phyloP scores from a whole-genome alignment of 306 rosid genomes.

The Castanea crenata region DNA sequence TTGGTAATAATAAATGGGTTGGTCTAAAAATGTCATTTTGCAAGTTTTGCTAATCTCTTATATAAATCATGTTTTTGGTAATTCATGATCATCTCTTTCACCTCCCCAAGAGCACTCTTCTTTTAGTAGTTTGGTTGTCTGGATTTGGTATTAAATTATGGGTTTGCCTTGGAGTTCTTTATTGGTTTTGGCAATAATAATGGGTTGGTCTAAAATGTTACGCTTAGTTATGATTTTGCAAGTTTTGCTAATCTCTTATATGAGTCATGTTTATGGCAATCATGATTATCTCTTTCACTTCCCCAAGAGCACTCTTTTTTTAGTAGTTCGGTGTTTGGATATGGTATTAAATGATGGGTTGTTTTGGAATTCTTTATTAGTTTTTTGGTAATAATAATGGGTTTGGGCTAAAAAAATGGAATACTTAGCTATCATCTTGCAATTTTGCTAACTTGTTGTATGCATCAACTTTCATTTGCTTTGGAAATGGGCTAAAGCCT shows the following conservation, averaged over 20 bases:
- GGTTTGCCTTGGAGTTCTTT: too few species aligned
- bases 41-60: too few species aligned
- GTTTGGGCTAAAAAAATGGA: neutral
- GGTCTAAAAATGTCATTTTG: neutral
- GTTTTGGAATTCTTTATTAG: slow-evolving; percentile 13
- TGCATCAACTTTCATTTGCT: neutral
- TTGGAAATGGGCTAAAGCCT: neutral
- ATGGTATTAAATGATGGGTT: slow-evolving; percentile 25
- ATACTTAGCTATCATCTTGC: neutral
- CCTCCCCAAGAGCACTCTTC: neutral
- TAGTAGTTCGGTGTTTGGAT: slow-evolving; percentile 1
- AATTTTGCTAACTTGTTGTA: neutral
- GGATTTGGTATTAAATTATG: slow-evolving; percentile 22
- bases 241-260: too few species aligned
- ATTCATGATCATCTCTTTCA: too few species aligned
- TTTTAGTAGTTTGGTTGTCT: neutral
- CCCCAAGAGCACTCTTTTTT: neutral
- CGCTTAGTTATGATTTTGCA: too few species aligned
- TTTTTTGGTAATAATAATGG: neutral
- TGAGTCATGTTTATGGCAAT: too few species aligned
- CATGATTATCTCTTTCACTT: too few species aligned
- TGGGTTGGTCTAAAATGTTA: too few species aligned
- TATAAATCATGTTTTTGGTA: too few species aligned
- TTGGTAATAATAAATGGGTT: neutral
- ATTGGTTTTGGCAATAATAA: too few species aligned